Evolutionary conservation across 371 early-diverging fungal species (phyloP), one percentile per base, ranked within the genome.

Genomic region (Polyrhizophydium stewartii): DNA sequence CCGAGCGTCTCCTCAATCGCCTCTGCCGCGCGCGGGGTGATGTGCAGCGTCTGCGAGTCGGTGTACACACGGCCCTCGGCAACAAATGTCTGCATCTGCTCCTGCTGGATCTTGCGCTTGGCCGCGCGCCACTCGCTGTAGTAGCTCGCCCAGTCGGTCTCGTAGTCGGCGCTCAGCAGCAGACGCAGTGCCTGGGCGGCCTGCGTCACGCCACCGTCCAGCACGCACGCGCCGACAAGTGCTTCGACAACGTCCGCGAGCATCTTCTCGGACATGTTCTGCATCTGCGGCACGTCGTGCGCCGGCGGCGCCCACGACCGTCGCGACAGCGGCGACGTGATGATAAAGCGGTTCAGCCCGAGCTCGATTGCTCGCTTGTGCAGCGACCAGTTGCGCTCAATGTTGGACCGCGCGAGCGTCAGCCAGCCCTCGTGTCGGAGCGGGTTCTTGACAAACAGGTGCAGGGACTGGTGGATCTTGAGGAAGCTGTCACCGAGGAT

Each of bases 401-500:
- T 21, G 13, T 50, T 5, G 27, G 45, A 62, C 21, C 77, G 58
- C 27, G 57, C 43, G 21, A 33, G 28, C 21, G 74, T 59, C n/a
- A 77, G 57, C 43, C 55, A 68, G 21, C 77, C 77, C 75, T 96
- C 96, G 61, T 92, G 85, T 49, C 87, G 84, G 37, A 78, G 72
- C 0, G 93, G 94, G 46, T 88, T 81, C 32, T 78, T 71, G 58
- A 85, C 87, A 68, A 89, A 96, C 12, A 96, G 71, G 52, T 89
- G 86, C 31, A 90, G 78, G 0, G 90, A 85, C 0, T 86, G 78
- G 30, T 89, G 73, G 58, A 92, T 85, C 71, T 97, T 98, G n/a
- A 99, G 78, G 60, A 95, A 88, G 9, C 91, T 86, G 68, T 99
- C 99, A 1, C 99, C 99, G 1, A 98, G 74, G 9, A 90, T 89